Conservation (phyloP, 2,329 filamentous ascomycete genomes). For the Akanthomyces uredinophilus region DNA sequence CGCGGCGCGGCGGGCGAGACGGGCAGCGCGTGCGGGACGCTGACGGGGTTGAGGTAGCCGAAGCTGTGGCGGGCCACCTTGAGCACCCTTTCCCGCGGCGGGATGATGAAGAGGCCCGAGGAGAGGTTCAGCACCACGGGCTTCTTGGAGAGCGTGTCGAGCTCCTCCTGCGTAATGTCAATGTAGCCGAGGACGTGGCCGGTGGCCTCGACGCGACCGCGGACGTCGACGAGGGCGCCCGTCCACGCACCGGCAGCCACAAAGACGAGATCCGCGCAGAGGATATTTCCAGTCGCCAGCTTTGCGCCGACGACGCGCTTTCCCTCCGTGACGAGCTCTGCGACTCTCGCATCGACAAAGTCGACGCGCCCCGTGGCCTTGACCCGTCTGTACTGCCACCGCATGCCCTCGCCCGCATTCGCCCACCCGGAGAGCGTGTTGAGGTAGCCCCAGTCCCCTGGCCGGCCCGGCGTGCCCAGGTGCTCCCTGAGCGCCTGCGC, state of each 20-base stretch:
- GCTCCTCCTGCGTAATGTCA: conserved; percentile 65
- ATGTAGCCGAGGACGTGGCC: conserved; percentile 80
- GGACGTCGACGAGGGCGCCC: conserved; percentile 68
- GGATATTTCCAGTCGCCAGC: conserved; percentile 29
- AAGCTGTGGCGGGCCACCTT: conserved; percentile 67
- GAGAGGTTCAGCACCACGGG: conserved; percentile 71
- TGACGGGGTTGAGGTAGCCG: conserved; percentile 56
- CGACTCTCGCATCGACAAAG: conserved; percentile 48
- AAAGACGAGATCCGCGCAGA: conserved; percentile 65
- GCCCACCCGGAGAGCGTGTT: conserved; percentile 77
- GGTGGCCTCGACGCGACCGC: conserved; percentile 71
- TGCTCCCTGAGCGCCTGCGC: conserved; percentile 38
- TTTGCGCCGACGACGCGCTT: conserved; percentile 49
- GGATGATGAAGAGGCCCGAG: conserved; percentile 69
- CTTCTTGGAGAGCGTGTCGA: conserved; percentile 55
- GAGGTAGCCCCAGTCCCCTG: conserved; percentile 65
- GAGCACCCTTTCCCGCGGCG: conserved; percentile 55
- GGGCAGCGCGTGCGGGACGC: conserved; percentile 31
- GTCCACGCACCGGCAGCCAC: conserved; percentile 89
- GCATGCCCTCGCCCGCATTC: conserved; percentile 67
- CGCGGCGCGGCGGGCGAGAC: conserved; percentile 23
- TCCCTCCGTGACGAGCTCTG: conserved; percentile 35
- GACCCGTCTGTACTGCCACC: conserved; percentile 53
- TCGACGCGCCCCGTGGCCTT: conserved; percentile 49
- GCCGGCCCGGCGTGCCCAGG: conserved; percentile 44